Percentiles rank a stretch among this genome's conserved stretches.
These are phyloP conservation scores for Paraurostyla sp. DNA, from an alignment of 73 alveolate genomes.

Conservation along the genomic window DNA sequence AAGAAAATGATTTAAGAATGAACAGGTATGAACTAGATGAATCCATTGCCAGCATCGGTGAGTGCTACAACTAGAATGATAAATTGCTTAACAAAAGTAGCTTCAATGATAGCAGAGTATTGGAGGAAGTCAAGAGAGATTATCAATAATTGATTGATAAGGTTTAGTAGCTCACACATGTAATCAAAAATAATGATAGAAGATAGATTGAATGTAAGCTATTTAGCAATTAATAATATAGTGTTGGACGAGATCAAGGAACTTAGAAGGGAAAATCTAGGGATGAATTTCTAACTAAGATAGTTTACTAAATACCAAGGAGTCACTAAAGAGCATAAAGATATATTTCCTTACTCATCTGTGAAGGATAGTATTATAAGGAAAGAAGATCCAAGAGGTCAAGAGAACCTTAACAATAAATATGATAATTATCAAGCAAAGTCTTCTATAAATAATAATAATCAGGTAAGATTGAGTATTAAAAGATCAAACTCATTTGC, in stretches of 20 bases:
- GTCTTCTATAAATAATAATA: not conserved
- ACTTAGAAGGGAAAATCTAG: conserved; percentile 15
- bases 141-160: not conserved
- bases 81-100: not conserved
- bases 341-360: not conserved
- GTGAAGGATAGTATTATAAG: not conserved
- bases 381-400: not conserved
- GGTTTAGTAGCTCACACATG: not conserved
- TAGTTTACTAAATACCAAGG: not conserved
- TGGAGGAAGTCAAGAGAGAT: not conserved
- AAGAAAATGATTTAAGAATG: not conserved
- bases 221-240: not conserved
- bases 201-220: not conserved
- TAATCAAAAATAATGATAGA: not conserved
- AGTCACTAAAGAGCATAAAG: not conserved
- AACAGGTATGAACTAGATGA: not conserved
- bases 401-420: not conserved
- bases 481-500: not conserved
- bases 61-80: not conserved
- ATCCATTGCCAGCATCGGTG: not conserved
- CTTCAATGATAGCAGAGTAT: not conserved
- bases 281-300: not conserved
- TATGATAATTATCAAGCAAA: not conserved
- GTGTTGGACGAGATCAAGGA: conserved; percentile 21
- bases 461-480: not conserved